Evolutionary conservation across 208 protist species (phyloP).

Genomic region (Trypanosoma platydactyli): DNA sequence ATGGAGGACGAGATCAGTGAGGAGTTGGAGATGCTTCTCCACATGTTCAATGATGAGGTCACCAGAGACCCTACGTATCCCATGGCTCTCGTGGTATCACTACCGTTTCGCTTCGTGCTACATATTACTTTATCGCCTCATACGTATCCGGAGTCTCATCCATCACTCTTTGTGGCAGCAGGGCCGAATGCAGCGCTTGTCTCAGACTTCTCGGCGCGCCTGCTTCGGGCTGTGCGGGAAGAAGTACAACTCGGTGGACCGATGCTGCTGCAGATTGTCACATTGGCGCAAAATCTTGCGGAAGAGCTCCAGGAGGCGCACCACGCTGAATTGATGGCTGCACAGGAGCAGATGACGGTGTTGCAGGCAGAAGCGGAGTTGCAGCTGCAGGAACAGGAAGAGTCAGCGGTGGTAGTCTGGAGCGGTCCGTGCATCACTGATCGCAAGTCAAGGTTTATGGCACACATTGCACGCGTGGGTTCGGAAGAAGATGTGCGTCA

Average conservation of each 20-base stretch:
- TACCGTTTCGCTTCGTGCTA: slow-evolving; percentile 72
- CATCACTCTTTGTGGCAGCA: slow-evolving; percentile 47
- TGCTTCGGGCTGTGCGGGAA: slow-evolving; percentile 48
- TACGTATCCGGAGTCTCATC: slow-evolving; percentile 68
- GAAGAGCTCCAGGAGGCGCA: slow-evolving; percentile 46
- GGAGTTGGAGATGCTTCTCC: slow-evolving; percentile 73
- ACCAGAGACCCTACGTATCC: slow-evolving; percentile 29
- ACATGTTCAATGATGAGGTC: slow-evolving; percentile 70
- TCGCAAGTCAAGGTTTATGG: slow-evolving; percentile 86
- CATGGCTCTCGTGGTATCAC: slow-evolving; percentile 41
- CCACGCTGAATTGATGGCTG: slow-evolving; percentile 12
- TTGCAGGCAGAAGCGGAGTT: not conserved
- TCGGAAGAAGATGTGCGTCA: slow-evolving; percentile 46
- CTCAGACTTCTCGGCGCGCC: slow-evolving; percentile 36
- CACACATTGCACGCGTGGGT: slow-evolving; percentile 77
- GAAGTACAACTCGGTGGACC: slow-evolving; percentile 56
- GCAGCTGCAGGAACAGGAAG: slow-evolving; percentile 11
- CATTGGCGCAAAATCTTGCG: slow-evolving; percentile 58
- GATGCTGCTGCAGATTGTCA: slow-evolving; percentile 50
- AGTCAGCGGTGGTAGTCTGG: slow-evolving; percentile 41
- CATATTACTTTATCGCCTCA: slow-evolving; percentile 54
- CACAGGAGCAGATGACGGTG: slow-evolving; percentile 6
- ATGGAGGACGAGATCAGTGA: slow-evolving; percentile 39
- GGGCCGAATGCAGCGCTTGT: slow-evolving; percentile 64
- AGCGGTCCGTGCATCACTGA: slow-evolving; percentile 62